Base-by-base conservation (phyloP, 345 rosid species). In the Lepidium didymum region DNA sequence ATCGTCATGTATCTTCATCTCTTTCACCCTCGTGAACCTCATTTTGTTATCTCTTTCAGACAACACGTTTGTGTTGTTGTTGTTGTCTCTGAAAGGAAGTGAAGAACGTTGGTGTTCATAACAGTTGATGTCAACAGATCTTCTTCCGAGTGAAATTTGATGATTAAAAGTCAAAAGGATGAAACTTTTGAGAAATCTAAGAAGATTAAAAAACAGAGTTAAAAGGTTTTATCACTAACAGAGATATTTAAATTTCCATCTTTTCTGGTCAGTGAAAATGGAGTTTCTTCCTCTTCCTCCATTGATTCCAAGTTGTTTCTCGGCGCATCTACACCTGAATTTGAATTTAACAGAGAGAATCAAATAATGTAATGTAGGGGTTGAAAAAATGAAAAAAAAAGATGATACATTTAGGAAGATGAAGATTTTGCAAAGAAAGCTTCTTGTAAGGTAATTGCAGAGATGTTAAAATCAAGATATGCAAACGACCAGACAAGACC, bases 251-350 rank as follows among this genome's bases (percentile, higher is more conserved):
- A 68, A 53, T 18, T 80, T 43, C 81, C 78, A 69, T 75, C 81
- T 64, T 80, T 72, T 41, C 75, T 54, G 19, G 69, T 35, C 7
- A 79, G 62, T 67, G 82, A 47, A 38, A 68, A 78, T 45, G 83
- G 59, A 77, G 79, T 54, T 46, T 79, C 81, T 31, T 56, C 45
- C 34, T 67, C 49, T 19, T 36, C 62, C 62, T 81, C 90, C n/a
- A 75, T 86, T 16, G 84, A 79, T 64, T 92, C 98, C 76, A 92
- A 85, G 86, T 91, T 90, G 75, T 90, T 86, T 70, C 90, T 83
- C 5, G 96, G 90, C 43, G 93, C 96, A 58, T 84, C 97, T 7
- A 73, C 67, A 41, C 95, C 96, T 88, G 70, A 61, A 64, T 66
- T 38, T 38, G 34, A 9, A 8, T 35, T 15, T 2, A 41, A 21